Evolutionary conservation across 352 stramenopile genomes (phyloP).

Genomic region (Globisporangium paddicum): DNA sequence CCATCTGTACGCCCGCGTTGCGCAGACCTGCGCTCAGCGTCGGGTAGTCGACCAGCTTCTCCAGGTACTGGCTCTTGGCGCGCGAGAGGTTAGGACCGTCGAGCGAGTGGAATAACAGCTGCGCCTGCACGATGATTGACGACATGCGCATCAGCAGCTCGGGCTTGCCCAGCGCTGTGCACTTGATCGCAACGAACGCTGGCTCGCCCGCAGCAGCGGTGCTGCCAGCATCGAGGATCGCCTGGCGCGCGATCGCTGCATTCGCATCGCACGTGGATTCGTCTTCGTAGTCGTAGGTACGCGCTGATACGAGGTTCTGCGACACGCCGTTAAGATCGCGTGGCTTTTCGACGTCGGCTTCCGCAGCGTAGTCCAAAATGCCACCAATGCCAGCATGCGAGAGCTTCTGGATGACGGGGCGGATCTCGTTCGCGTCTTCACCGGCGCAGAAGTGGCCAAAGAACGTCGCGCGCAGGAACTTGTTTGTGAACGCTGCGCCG

Average conservation of each 20-base stretch:
- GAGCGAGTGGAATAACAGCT: constrained; percentile 91
- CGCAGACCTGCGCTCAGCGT: constrained; percentile 62
- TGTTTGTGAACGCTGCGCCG: constrained; percentile 84
- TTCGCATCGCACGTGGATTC: constrained; percentile 93
- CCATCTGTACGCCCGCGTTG: constrained; percentile 62
- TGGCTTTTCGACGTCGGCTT: constrained; percentile 86
- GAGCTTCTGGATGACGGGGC: constrained; percentile 74
- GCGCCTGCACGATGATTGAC: constrained; percentile 88
- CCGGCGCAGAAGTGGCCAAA: constrained; percentile 98
- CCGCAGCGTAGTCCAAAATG: constrained; percentile 98
- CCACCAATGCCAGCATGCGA: constrained; percentile 82
- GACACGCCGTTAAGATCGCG: constrained; percentile 72
- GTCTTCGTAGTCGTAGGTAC: constrained; percentile 96
- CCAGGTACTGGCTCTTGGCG: constrained; percentile 74
- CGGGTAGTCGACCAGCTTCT: constrained; percentile 79
- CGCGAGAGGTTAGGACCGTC: constrained; percentile 82
- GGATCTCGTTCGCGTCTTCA: constrained; percentile 83
- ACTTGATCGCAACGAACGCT: constrained; percentile 96
- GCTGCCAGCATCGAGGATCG: constrained; percentile 67
- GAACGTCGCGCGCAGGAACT: constrained; percentile 90
- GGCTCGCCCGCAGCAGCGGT: constrained; percentile 39
- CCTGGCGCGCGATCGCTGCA: constrained; percentile 77
- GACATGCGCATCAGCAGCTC: constrained; percentile 95
- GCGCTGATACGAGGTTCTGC: constrained; percentile 81
- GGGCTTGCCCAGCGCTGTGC: constrained; percentile 95